Conservation (phyloP, 495 filamentous ascomycete species). For the Thermothielavioides terrestris region DNA sequence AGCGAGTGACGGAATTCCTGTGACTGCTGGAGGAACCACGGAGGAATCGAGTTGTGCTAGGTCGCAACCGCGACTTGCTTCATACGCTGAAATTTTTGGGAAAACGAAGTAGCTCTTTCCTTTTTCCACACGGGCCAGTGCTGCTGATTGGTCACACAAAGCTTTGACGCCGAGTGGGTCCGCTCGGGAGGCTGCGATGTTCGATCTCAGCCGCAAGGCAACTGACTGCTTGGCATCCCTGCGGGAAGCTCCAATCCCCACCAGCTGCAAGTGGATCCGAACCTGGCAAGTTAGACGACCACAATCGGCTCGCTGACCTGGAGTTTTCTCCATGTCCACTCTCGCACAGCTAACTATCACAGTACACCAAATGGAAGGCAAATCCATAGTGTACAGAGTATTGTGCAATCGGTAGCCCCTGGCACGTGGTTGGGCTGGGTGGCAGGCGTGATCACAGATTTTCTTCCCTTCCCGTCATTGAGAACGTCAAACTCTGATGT, state of each 20-base stretch:
- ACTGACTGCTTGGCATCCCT: neutral
- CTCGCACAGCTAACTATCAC: no score
- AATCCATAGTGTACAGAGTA: no score
- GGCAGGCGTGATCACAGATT: neutral
- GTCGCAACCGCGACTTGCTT: neutral
- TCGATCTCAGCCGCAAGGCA: conserved; percentile 9
- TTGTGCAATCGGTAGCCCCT: neutral
- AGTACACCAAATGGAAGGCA: no score
- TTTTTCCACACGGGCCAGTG: neutral
- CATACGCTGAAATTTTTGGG: neutral
- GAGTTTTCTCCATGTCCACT: no score
- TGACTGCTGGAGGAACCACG: neutral
- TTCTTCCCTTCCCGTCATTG: neutral
- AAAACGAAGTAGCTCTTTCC: neutral
- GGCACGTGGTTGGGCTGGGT: neutral
- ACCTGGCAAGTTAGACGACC: neutral
- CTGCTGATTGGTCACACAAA: neutral
- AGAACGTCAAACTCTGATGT: no score
- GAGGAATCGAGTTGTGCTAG: neutral
- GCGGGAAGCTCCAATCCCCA: neutral
- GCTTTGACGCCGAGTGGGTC: conserved; percentile 7
- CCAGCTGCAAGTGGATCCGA: neutral
- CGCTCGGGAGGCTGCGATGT: neutral
- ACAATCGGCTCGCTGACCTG: no score
- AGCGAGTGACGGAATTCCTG: neutral